Percentiles rank a stretch among this genome's conserved stretches.
Conservation (phyloP, 768 basidiomycete species). For the Mycena kentingensis region DNA sequence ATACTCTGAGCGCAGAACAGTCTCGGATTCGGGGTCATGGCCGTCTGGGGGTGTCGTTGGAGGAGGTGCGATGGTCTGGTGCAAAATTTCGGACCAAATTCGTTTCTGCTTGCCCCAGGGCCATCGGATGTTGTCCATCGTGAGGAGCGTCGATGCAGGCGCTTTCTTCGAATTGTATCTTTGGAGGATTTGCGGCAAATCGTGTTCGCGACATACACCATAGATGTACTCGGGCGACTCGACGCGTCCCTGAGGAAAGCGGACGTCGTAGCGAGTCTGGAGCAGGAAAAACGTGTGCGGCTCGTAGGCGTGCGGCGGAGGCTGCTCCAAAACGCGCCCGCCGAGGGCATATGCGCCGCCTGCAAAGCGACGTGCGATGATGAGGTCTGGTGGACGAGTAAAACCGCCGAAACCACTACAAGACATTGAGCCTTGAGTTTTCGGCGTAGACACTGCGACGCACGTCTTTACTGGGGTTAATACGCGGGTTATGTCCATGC, state of each 20-base stretch:
- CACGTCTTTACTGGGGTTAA: slow-evolving; percentile 41
- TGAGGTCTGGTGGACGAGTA: slow-evolving; percentile 40
- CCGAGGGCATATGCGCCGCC: slow-evolving; percentile 33
- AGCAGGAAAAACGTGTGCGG: slow-evolving; percentile 42
- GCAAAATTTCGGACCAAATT: slow-evolving; percentile 27
- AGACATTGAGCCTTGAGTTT: slow-evolving; percentile 11
- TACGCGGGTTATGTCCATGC: slow-evolving; percentile 37
- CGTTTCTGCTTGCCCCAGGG: slow-evolving; percentile 27
- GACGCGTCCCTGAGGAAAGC: slow-evolving; percentile 32
- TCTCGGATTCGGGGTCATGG: background rate
- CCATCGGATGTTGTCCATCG: slow-evolving; percentile 45
- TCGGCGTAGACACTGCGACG: slow-evolving; percentile 16
- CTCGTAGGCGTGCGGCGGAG: slow-evolving; percentile 37
- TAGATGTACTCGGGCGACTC: slow-evolving; percentile 34
- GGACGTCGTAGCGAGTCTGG: slow-evolving; percentile 35
- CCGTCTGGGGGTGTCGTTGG: background rate
- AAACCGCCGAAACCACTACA: slow-evolving; percentile 44
- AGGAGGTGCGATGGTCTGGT: slow-evolving; percentile 19
- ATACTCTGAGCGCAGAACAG: slow-evolving; percentile 30
- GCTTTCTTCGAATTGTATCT: slow-evolving; percentile 33
- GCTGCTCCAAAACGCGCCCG: slow-evolving; percentile 31
- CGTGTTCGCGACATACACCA: slow-evolving; percentile 36
- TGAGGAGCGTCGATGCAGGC: slow-evolving; percentile 16
- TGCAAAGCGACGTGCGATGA: slow-evolving; percentile 37
- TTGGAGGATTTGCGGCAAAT: slow-evolving; percentile 31